phyloP scores from a whole-genome alignment of 75 land plant genomes.

The Azolla pinnata region DNA sequence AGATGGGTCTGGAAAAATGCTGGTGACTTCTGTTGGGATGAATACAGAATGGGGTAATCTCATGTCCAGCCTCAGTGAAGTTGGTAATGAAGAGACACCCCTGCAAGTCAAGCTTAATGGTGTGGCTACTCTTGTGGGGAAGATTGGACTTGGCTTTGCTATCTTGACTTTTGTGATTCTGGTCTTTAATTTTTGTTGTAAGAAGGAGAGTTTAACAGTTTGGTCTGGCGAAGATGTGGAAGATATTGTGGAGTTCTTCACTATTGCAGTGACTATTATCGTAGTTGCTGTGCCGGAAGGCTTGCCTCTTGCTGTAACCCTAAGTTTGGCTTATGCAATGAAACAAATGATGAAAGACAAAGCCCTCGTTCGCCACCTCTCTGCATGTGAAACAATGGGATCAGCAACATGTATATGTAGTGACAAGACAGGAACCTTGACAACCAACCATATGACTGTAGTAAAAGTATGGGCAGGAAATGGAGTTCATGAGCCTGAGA shows the following conservation, averaged over 20 bases:
- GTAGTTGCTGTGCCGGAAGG: slow-evolving; percentile 95
- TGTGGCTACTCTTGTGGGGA: slow-evolving; percentile 52
- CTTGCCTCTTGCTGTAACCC: slow-evolving; percentile 79
- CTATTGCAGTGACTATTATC: slow-evolving; percentile 66
- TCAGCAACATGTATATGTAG: slow-evolving; percentile 79
- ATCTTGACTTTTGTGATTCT: slow-evolving; percentile 38
- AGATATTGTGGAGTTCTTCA: slow-evolving; percentile 42
- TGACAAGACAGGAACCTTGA: slow-evolving; percentile 83
- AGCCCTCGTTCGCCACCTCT: slow-evolving; percentile 74
- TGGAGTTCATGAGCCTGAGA: slow-evolving; percentile 13
- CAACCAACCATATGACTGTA: slow-evolving; percentile 80
- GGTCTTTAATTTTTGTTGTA: slow-evolving; percentile 23
- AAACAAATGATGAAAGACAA: slow-evolving; percentile 67
- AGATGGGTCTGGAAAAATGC: slow-evolving; percentile 51
- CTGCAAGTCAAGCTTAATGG: slow-evolving; percentile 52
- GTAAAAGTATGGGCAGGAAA: slow-evolving; percentile 54
- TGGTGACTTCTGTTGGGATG: slow-evolving; percentile 56
- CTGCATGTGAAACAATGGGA: slow-evolving; percentile 94
- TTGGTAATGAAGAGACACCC: slow-evolving; percentile 53
- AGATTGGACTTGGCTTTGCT: slow-evolving; percentile 44
- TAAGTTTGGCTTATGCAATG: slow-evolving; percentile 90
- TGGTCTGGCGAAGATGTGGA: slow-evolving; percentile 37
- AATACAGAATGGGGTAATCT: slow-evolving; percentile 59
- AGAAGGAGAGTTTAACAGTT: slow-evolving; percentile 24
- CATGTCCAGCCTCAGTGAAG: slow-evolving; percentile 43